Base-by-base conservation (phyloP, 306 rosid genomes). In the Datisca glomerata region DNA sequence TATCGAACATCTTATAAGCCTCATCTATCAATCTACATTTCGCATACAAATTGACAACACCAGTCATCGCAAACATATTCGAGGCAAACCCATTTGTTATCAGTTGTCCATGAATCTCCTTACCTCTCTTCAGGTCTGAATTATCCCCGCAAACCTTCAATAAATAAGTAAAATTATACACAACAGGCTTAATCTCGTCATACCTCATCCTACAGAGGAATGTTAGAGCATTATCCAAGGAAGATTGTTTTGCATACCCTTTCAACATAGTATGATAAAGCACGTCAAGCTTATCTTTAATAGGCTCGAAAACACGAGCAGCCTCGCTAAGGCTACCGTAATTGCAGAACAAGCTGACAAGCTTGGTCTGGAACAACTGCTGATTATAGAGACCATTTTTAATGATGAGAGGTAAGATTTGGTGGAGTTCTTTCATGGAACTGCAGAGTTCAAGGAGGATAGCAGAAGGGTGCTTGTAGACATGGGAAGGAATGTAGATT, bases 231-330 rank as follows among this genome's bases (percentile, higher is more conserved):
- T 66, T 67, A 11, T 29, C 41, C 24, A 77, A 56, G 20, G 74
- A 27, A 5, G 80, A 69, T 68, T 67, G 76, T 69, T 74, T 83
- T 2, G 74, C 80, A 29, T 79, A 69, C 63, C 97, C 93, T 69
- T 87, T 87, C 3, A 87, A 80, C 71, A 87, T 49, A 4, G 97
- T 87, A 41, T 83, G 93, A 63, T 87, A 87, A 27, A 87, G 70
- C 43, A 68, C 94, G 39, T 87, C 94, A 11, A 79, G 64, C 38
- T 87, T 83, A 21, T 50, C 57, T 3, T 69, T 69, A 36, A 74
- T 49, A 10, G 89, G 45, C 24, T 87, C 75, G 25, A 82, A 87
- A 36, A 83, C 94, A 20, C 73, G 81, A 22, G 65, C 66, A 27
- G 97, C 85, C 24, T 87, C 93, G 24, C 1, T 2, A 8, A 75